Percentiles rank a stretch among this genome's conserved stretches.
These are phyloP conservation scores for Kappamyces sp. DNA, from an alignment of 192 early-diverging fungal species.

Conservation along the genomic window DNA sequence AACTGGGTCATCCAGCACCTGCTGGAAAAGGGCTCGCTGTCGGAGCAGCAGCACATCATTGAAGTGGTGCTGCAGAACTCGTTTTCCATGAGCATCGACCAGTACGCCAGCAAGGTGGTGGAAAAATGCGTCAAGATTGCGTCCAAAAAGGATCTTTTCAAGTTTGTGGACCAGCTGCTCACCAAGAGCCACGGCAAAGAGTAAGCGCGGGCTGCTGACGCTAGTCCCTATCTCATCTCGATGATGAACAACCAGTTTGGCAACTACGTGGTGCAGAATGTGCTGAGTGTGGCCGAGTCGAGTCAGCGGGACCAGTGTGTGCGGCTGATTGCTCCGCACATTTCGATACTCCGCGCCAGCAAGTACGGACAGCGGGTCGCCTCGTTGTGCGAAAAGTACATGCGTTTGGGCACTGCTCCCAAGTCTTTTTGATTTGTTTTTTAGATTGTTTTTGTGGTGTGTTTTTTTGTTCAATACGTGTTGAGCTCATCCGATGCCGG, in stretches of 20 bases:
- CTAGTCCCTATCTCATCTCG: slow-evolving; percentile 50
- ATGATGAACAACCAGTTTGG: slow-evolving; percentile 75
- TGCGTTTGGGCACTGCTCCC: too few relatives aligned
- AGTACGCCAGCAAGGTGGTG: slow-evolving; percentile 72
- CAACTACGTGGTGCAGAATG: slow-evolving; percentile 74
- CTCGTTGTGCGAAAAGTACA: slow-evolving; percentile 46
- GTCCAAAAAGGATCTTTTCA: slow-evolving; percentile 35
- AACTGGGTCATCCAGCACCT: slow-evolving; percentile 80
- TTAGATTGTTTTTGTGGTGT: too few relatives aligned
- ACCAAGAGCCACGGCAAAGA: slow-evolving; percentile 15
- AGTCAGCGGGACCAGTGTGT: slow-evolving; percentile 52
- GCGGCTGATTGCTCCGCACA: slow-evolving; percentile 59
- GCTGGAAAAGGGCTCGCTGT: slow-evolving; percentile 52
- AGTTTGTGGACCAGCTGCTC: slow-evolving; percentile 37
- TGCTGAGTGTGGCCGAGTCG: slow-evolving; percentile 52
- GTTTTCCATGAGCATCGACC: slow-evolving; percentile 56
- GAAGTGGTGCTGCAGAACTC: slow-evolving; percentile 36
- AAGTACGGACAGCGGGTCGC: slow-evolving; percentile 68
- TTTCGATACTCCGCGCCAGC: slow-evolving; percentile 57
- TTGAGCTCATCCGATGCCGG: too few relatives aligned
- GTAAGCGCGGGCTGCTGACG: slow-evolving; percentile 19
- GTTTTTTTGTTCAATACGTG: too few relatives aligned
- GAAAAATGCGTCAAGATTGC: slow-evolving; percentile 59
- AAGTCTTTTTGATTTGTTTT: too few relatives aligned
- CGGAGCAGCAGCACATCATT: slow-evolving; percentile 50